Percentiles rank a stretch among this genome's conserved stretches.
These are phyloP conservation scores for Mycena sp. DNA, from an alignment of 1,284 basidiomycete species.

Conservation along the genomic window DNA sequence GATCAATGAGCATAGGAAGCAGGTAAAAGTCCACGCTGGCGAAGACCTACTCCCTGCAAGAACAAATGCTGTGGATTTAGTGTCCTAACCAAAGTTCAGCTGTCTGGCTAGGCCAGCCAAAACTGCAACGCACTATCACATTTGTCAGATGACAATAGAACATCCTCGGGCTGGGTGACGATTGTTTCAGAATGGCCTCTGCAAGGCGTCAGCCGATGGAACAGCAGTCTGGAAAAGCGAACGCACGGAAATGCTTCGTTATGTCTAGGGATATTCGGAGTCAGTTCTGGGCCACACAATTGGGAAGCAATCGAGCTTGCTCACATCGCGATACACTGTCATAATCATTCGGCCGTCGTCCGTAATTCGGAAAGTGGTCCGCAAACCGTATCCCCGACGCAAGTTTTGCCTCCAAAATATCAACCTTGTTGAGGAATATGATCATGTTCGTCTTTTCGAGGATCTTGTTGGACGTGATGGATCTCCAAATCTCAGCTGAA, in stretches of 20 bases:
- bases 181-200: slow-evolving; percentile 49
- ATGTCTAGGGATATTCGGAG: slow-evolving; percentile 47
- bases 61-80: slow-evolving; percentile 27
- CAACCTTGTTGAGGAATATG: slow-evolving; percentile 76
- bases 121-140: slow-evolving; percentile 53
- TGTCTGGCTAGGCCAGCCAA: neutral
- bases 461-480: slow-evolving; percentile 66
- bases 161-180: slow-evolving; percentile 61
- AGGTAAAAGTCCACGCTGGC: neutral
- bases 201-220: neutral
- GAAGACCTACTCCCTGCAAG: slow-evolving; percentile 26
- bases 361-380: slow-evolving; percentile 69
- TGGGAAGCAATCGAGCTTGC: slow-evolving; percentile 11
- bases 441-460: slow-evolving; percentile 72
- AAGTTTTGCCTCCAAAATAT: slow-evolving; percentile 71
- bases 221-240: neutral
- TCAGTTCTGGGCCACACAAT: neutral
- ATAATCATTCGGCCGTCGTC: slow-evolving; percentile 69
- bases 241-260: slow-evolving; percentile 56
- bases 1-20: neutral
- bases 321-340: slow-evolving; percentile 58
- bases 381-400: slow-evolving; percentile 62
- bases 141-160: slow-evolving; percentile 80
- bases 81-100: slow-evolving; percentile 13
- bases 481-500: slow-evolving; percentile 72